Percentiles rank a stretch among this genome's conserved stretches.
Conservation (phyloP, 148 eudicot genomes). For the Rhododendron kiyosumense region DNA sequence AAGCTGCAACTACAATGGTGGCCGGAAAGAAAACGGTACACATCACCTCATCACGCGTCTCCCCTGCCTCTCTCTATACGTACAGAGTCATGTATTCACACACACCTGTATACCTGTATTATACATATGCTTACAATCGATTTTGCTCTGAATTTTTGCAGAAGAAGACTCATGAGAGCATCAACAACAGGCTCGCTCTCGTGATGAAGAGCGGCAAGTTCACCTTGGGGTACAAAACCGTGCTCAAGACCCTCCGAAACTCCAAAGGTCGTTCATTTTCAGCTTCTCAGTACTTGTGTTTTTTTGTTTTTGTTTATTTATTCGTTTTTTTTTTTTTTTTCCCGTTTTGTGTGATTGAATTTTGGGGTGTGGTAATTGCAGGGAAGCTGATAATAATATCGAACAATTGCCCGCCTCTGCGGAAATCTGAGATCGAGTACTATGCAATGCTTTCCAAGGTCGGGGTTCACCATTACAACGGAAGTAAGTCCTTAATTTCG, state of each 20-base stretch:
- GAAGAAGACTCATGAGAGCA: conserved; percentile 77
- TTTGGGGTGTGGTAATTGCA: conserved; percentile 15
- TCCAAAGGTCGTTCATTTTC: conserved; percentile 35
- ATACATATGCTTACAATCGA: not conserved
- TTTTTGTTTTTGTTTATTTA: not conserved
- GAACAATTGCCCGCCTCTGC: conserved; percentile 79
- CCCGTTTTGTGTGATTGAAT: not conserved
- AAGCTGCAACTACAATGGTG: not conserved
- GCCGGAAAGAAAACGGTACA: conserved; percentile 22
- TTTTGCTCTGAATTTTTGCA: conserved; percentile 11
- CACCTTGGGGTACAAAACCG: conserved; percentile 59
- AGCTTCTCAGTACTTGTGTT: not conserved
- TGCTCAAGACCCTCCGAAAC: conserved; percentile 52
- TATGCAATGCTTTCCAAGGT: conserved; percentile 90
- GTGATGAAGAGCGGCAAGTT: conserved; percentile 68
- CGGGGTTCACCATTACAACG: conserved; percentile 86
- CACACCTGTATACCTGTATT: too few species aligned
- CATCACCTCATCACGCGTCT: not conserved
- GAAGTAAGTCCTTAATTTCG: conserved; percentile 48
- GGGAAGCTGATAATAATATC: conserved; percentile 81
- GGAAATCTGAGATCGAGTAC: conserved; percentile 92
- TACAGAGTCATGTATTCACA: not conserved
- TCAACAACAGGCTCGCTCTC: conserved; percentile 62
- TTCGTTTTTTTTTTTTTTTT: not conserved
- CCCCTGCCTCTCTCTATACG: not conserved